phyloP scores from a whole-genome alignment of 441 rosid genomes.

The Cnidoscolus chayamansa region DNA sequence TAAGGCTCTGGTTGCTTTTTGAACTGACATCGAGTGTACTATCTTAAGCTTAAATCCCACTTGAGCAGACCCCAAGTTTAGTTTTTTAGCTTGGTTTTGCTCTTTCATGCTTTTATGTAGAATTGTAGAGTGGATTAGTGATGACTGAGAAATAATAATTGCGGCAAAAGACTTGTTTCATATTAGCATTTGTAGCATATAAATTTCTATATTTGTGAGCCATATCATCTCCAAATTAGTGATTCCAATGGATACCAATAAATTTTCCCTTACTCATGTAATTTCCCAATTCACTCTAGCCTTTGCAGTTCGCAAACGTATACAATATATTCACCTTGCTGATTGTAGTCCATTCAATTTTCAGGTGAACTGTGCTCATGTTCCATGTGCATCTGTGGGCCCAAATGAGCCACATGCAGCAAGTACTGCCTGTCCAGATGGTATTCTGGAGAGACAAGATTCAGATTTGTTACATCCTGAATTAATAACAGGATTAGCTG shows the following conservation, averaged over 20 bases:
- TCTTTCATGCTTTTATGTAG: not conserved
- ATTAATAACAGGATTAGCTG: conserved; percentile 47
- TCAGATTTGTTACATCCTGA: conserved; percentile 52
- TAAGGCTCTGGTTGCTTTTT: not conserved
- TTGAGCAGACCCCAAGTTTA: not conserved
- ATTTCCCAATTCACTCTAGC: not conserved
- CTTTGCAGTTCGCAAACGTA: not conserved
- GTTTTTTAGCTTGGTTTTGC: not conserved
- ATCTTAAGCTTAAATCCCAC: not conserved
- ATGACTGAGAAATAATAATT: not conserved
- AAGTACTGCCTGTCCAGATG: conserved; percentile 82
- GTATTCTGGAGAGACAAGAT: conserved; percentile 69
- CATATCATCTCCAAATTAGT: not conserved
- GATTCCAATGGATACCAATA: not conserved
- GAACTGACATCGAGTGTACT: not conserved
- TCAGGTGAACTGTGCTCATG: conserved; percentile 49
- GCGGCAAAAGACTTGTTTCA: not conserved
- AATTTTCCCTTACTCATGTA: not conserved
- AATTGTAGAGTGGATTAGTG: not conserved
- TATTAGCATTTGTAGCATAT: not conserved
- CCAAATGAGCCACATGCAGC: conserved; percentile 99
- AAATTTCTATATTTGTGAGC: not conserved
- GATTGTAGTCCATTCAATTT: conserved; percentile 22
- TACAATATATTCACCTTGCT: not conserved
- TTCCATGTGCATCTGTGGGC: conserved; percentile 74